Evolutionary conservation across 2,329 filamentous ascomycete species (phyloP), one percentile per base, ranked within the genome.

Genomic region (Talaromyces amestolkiae): DNA sequence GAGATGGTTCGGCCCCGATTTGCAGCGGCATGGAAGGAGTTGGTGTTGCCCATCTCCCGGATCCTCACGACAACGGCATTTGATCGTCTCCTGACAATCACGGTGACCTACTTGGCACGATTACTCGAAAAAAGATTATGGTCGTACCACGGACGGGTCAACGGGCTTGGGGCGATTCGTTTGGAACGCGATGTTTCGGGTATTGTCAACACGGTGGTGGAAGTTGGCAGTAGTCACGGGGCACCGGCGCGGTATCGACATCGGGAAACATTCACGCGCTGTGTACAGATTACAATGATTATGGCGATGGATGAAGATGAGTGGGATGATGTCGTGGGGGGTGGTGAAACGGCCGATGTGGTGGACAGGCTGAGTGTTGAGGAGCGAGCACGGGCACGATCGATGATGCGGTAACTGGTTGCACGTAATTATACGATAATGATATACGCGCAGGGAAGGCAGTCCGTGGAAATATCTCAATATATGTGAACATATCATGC

Each of bases 281-380:
- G 91, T 65, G 84, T 85, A 66, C 92, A 97, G 82, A 89, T 97
- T 71, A 87, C 91, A 65, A 87, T 96, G 82, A 87, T 97, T 17
- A 88, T 94, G 75, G 94, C 93, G 71, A 96, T 97, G 92, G 93
- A 97, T 75, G 91, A 95, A 39, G 93, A 97, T 65, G 94, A 97
- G 78, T 97, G 93, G 91, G 91, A 94, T 58, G 92, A 95, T 77
- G 78, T 93, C 5, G 79, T 83, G 47, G 78, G 82, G 37, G 83
- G 80, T 41, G 78, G 77, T 39, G 75, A 79, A 58, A 75, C 77
- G 67, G 74, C 75, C 64, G 83, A 86, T 63, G 79, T 83, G 15
- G 85, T 88, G 13, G 88, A 86, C 59, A 90, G 86, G 11, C 87
- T 95, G 73, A 83, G 85, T 60, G 84, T 84, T 49, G 91, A 93